Percentiles rank a stretch among this genome's conserved stretches.
These are phyloP conservation scores for Ustilaginoidea virens DNA, from an alignment of 2,329 filamentous ascomycete genomes.

Conservation along the genomic window DNA sequence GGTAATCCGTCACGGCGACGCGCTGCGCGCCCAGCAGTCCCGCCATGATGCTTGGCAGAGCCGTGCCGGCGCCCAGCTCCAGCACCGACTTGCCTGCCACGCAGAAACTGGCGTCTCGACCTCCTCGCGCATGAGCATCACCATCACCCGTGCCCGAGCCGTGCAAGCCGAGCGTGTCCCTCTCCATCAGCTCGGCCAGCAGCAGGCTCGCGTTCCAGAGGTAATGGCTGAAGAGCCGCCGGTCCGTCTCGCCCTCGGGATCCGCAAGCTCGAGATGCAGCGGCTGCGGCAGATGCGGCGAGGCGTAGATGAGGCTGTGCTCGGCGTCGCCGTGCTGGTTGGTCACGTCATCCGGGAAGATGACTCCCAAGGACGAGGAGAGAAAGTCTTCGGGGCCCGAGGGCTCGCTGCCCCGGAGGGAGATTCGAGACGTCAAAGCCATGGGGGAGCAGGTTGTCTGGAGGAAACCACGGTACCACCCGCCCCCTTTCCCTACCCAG, in stretches of 20 bases:
- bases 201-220: conserved; percentile 53
- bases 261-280: conserved; percentile 30
- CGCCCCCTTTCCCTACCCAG: too few relatives aligned
- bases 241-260: conserved; percentile 34
- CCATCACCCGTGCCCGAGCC: too few relatives aligned
- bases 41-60: too few relatives aligned
- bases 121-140: too few relatives aligned
- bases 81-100: too few relatives aligned
- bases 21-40: too few relatives aligned
- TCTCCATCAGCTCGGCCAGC: conserved; percentile 40
- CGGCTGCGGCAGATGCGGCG: conserved; percentile 29
- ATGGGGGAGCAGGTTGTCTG: conserved; percentile 20
- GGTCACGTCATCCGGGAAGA: conserved; percentile 53
- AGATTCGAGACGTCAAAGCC: conserved; percentile 25
- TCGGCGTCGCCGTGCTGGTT: conserved; percentile 50
- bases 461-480: too few relatives aligned
- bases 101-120: too few relatives aligned
- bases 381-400: conserved; percentile 42
- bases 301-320: conserved; percentile 43
- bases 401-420: conserved; percentile 10
- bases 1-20: too few relatives aligned
- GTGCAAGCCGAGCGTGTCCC: conserved; percentile 24
- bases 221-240: conserved; percentile 50
- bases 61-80: too few relatives aligned
- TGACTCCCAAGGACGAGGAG: conserved; percentile 39